Percentiles rank a stretch among this genome's conserved stretches.
phyloP scores from a whole-genome alignment of 2,329 filamentous ascomycete genomes.

The Penicillium sp. region DNA sequence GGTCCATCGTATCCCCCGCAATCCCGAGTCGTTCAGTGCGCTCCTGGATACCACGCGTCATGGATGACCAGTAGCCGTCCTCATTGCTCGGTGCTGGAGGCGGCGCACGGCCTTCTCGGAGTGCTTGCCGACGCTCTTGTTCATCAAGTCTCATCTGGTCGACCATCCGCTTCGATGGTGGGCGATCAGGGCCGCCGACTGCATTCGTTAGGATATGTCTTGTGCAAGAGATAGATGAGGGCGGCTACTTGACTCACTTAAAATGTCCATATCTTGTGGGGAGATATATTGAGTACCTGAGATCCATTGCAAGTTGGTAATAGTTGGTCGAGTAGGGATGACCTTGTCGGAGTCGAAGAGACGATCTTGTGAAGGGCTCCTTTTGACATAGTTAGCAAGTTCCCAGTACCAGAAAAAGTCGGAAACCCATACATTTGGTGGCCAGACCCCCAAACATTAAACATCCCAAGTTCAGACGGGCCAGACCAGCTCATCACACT shows the following conservation, averaged over 20 bases:
- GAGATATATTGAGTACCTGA: constrained; percentile 91
- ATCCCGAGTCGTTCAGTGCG: constrained; percentile 84
- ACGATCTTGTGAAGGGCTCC: constrained; percentile 64
- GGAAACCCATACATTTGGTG: constrained; percentile 60
- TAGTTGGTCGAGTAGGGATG: constrained; percentile 82
- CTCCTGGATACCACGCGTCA: constrained; percentile 86
- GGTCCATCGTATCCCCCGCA: constrained; percentile 83
- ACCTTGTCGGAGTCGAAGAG: constrained; percentile 77
- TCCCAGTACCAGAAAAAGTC: background rate
- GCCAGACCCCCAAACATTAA: constrained; percentile 84
- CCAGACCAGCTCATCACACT: constrained; percentile 88
- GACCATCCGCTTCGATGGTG: constrained; percentile 85
- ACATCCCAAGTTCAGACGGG: constrained; percentile 79
- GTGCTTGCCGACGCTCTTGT: constrained; percentile 53
- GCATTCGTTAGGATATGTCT: constrained; percentile 10
- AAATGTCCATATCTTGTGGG: constrained; percentile 81
- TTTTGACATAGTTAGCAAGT: constrained; percentile 31
- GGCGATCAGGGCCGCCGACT: constrained; percentile 84
- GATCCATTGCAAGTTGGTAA: constrained; percentile 96
- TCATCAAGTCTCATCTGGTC: constrained; percentile 78
- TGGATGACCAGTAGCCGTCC: constrained; percentile 73
- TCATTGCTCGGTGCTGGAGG: constrained; percentile 54
- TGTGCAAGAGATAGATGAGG: background rate
- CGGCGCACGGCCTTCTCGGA: constrained; percentile 41
- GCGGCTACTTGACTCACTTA: constrained; percentile 56